These are phyloP conservation scores for Umbilicus rupestris DNA, from an alignment of 164 flowering plant species.

Conservation along the genomic window DNA sequence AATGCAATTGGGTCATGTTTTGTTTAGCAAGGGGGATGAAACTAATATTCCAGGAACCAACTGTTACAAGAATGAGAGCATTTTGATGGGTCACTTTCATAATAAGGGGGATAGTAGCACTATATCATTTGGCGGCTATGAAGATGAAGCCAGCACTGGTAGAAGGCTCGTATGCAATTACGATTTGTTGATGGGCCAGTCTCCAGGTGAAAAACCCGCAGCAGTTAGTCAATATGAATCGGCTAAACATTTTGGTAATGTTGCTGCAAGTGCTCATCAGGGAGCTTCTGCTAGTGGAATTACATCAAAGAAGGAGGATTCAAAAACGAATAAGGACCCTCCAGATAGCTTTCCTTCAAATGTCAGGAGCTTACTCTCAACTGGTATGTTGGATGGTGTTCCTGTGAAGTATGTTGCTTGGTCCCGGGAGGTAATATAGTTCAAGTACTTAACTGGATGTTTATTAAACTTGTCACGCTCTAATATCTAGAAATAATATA, in stretches of 20 bases:
- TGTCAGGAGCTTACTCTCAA: constrained; percentile 37
- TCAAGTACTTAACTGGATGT: constrained; percentile 1
- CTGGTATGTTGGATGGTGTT: constrained; percentile 45
- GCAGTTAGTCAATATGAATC: constrained; percentile 13
- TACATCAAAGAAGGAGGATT: constrained; percentile 18
- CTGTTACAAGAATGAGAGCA: constrained; percentile 18
- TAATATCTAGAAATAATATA: too few species aligned
- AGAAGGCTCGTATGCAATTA: constrained; percentile 19
- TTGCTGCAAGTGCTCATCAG: constrained; percentile 9
- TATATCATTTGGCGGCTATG: constrained; percentile 33
- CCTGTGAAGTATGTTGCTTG: constrained; percentile 35
- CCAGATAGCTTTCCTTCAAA: constrained; percentile 39
- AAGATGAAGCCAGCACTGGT: constrained; percentile 21
- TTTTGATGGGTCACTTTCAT: constrained; percentile 14
- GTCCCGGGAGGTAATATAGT: constrained; percentile 33
- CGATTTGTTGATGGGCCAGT: constrained; percentile 23
- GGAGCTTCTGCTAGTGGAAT: constrained; percentile 15
- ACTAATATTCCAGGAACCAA: constrained; percentile 13
- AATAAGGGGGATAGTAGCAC: constrained; percentile 22
- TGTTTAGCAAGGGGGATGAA: neutral
- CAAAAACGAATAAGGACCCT: constrained; percentile 21
- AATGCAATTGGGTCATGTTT: constrained; percentile 15
- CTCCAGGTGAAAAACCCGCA: constrained; percentile 20
- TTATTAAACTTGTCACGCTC: neutral
- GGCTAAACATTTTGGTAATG: constrained; percentile 12